A percentile compares a stretch with the other conserved stretches of the same genome.
phyloP scores from a whole-genome alignment of 345 rosid genomes.

The Populus alba region DNA sequence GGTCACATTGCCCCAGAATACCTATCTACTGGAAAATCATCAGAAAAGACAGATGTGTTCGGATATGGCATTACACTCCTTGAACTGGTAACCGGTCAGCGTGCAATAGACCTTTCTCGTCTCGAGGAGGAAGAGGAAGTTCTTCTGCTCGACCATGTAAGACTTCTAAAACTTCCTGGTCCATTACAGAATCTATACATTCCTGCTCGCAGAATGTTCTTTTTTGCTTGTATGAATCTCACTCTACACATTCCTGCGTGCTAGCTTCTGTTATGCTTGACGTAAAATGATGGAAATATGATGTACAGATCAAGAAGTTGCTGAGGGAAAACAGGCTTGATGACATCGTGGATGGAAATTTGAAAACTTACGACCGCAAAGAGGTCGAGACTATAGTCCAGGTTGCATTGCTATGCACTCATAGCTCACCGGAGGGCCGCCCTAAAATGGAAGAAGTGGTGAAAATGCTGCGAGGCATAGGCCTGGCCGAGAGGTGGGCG shows the following conservation, averaged over 20 bases:
- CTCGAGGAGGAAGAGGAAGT: slow-evolving; percentile 90
- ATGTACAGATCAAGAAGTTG: slow-evolving; percentile 64
- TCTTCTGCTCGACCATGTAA: slow-evolving; percentile 87
- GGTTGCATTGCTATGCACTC: slow-evolving; percentile 81
- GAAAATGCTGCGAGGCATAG: slow-evolving; percentile 67
- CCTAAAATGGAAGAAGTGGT: slow-evolving; percentile 76
- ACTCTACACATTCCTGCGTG: too few relatives aligned
- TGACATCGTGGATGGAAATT: slow-evolving; percentile 69
- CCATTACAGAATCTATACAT: too few relatives aligned
- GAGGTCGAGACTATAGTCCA: slow-evolving; percentile 73
- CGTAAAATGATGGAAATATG: background rate
- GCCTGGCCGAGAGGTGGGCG: slow-evolving; percentile 69
- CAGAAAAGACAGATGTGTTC: slow-evolving; percentile 85
- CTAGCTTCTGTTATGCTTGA: too few relatives aligned
- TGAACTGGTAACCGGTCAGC: slow-evolving; percentile 88
- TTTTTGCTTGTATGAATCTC: too few relatives aligned
- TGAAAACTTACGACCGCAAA: slow-evolving; percentile 43
- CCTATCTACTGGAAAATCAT: slow-evolving; percentile 77
- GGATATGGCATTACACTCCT: slow-evolving; percentile 90
- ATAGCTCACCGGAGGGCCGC: slow-evolving; percentile 72
- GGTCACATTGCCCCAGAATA: slow-evolving; percentile 96
- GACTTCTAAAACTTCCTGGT: slow-evolving; percentile 4
- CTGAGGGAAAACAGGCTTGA: slow-evolving; percentile 64
- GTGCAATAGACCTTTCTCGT: slow-evolving; percentile 77
- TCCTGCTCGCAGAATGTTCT: background rate